phyloP scores from a whole-genome alignment of 2,329 filamentous ascomycete species.

The Penicillium sp. region DNA sequence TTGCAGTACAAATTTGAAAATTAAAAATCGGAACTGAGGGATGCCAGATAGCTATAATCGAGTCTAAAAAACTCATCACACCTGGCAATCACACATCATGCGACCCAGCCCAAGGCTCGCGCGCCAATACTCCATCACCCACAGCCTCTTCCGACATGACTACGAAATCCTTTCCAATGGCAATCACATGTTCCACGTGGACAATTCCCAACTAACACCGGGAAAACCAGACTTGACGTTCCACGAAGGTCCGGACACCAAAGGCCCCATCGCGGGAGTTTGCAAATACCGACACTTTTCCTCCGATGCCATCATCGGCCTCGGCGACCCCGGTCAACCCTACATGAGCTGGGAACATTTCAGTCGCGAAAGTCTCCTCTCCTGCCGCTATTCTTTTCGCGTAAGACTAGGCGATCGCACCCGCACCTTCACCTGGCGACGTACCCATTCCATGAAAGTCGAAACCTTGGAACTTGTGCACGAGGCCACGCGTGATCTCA shows the following conservation, averaged over 20 bases:
- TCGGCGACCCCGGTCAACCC: constrained; percentile 29
- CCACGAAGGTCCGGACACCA: constrained; percentile 28
- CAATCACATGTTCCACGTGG: constrained; percentile 24
- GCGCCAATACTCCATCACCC: constrained; percentile 26
- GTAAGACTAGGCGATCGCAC: constrained; percentile 20
- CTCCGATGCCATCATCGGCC: constrained; percentile 31
- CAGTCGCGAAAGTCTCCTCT: constrained; percentile 23
- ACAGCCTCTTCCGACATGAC: constrained; percentile 21
- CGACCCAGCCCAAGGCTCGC: background rate
- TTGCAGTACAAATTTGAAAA: no score
- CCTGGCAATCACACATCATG: background rate
- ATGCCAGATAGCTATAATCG: background rate
- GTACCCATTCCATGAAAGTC: constrained; percentile 18
- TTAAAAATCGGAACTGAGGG: no score
- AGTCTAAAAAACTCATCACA: background rate
- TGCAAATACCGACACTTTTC: constrained; percentile 37
- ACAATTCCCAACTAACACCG: constrained; percentile 29
- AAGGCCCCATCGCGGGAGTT: constrained; percentile 28
- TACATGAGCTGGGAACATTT: constrained; percentile 34
- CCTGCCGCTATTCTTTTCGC: constrained; percentile 31
- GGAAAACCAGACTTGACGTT: constrained; percentile 37
- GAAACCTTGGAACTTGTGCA: constrained; percentile 32
- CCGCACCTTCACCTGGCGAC: constrained; percentile 17
- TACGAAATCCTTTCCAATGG: constrained; percentile 26
- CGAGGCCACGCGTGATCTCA: constrained; percentile 25